Conservation (phyloP, 352 stramenopile species). For the Phytopythium ostracodes region DNA sequence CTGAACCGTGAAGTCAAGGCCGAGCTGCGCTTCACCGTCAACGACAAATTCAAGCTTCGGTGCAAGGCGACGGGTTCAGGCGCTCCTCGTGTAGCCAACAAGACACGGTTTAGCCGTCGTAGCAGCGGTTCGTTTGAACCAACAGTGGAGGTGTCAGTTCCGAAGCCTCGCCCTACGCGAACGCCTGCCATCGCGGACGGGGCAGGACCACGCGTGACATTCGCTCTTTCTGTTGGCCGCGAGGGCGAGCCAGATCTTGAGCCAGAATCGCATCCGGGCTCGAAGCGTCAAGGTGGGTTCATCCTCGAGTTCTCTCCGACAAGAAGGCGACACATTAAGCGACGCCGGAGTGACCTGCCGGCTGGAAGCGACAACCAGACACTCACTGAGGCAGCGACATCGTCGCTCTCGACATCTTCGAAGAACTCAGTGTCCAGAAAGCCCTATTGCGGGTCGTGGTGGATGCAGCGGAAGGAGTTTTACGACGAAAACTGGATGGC, state of each 20-base stretch:
- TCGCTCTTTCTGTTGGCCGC: not conserved
- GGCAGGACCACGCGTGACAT: not conserved
- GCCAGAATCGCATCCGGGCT: not conserved
- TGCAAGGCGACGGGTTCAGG: slow-evolving; percentile 37
- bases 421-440: slow-evolving; percentile 6
- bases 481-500: slow-evolving; percentile 79
- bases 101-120: slow-evolving; percentile 21
- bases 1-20: slow-evolving; percentile 33
- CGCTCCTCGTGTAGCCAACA: slow-evolving; percentile 16
- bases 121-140: not conserved
- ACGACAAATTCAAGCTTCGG: slow-evolving; percentile 50
- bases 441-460: slow-evolving; percentile 51
- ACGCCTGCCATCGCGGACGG: not conserved
- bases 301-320: slow-evolving; percentile 42
- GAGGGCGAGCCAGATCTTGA: not conserved
- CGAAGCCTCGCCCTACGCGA: not conserved
- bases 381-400: slow-evolving; percentile 4
- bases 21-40: slow-evolving; percentile 59
- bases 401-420: not conserved
- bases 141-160: slow-evolving; percentile 2
- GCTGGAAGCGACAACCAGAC: not conserved
- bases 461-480: slow-evolving; percentile 60
- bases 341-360: not conserved
- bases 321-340: slow-evolving; percentile 8
- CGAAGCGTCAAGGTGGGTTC: slow-evolving; percentile 32